Evolutionary conservation across 805 yeast genomes (phyloP), one percentile per base, ranked within the genome.

Genomic region (Deakozyma indianensis): DNA sequence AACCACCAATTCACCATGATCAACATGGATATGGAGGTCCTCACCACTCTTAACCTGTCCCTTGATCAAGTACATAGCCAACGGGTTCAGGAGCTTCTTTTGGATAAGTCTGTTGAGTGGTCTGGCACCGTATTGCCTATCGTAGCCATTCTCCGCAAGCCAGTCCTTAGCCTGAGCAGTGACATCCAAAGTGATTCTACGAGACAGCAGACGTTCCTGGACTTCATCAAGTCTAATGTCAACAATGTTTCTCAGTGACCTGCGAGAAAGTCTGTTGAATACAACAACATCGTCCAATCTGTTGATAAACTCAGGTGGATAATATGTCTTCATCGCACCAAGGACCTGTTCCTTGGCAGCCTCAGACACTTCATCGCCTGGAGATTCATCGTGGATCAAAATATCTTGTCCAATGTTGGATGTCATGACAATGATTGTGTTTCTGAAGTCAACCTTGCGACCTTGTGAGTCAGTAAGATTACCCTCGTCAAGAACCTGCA

Each of bases 401-500:
- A 83, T 73, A 51, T 88, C 96, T 63, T 92, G 97, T 5, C 98
- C 98, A 55, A 92, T 84, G 62, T 90, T 90, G 1, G 95, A 84
- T 0, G 98, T 90, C 95, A 90, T 86, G 14, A 92, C 94, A 56
- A 90, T 86, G 47, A 90, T 83, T 0, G 97, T 85, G 62, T 92
- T 92, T 53, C 88, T 77, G 76, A 90, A 90, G 61, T 92, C 96
- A 43, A 92, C 86, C 53, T 81, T 83, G 48, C 87, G 84, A 24
- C 98, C 98, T 57, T 87, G 95, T 2, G 95, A 82, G 60, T 90
- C 98, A 0, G 97, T 90, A 54, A 90, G 71, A 45, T 83, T 77
- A 47, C 98, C 98, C 63, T 90, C 98, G 62, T 90, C 98, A 45
- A 90, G 68, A 0, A 90, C 97, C 63, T 92, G 98, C 54, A 92